These are phyloP conservation scores for Beta lomatogona DNA, from an alignment of 179 eudicot species.

Conservation along the genomic window DNA sequence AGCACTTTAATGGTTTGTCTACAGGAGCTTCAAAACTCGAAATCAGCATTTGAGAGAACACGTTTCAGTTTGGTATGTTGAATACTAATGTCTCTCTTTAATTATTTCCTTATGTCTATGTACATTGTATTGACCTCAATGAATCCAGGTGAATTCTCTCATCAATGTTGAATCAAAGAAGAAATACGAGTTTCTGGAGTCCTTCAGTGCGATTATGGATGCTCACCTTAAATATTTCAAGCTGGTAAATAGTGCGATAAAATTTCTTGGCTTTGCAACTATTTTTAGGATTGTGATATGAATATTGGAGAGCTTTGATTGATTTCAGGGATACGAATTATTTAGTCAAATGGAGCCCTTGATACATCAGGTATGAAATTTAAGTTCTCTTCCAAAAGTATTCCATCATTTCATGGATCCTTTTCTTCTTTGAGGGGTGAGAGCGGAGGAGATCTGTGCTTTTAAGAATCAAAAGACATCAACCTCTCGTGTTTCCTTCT, in stretches of 20 bases:
- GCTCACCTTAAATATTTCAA: conserved; percentile 95
- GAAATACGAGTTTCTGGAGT: conserved; percentile 91
- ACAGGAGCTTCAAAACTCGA: conserved; percentile 88
- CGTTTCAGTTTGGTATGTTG: conserved; percentile 79
- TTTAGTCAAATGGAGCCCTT: conserved; percentile 90
- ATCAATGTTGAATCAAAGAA: conserved; percentile 87
- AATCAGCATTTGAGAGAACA: conserved; percentile 87
- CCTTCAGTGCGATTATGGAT: conserved; percentile 95
- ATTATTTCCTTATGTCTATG: conserved; percentile 3
- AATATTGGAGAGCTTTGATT: conserved; percentile 23
- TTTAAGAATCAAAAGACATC: background rate
- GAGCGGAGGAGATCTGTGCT: background rate
- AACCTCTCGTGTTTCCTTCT: background rate
- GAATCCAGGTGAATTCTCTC: conserved; percentile 84
- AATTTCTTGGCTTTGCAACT: conserved; percentile 7
- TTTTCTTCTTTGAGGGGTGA: background rate
- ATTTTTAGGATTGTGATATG: conserved; percentile 7
- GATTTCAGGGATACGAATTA: conserved; percentile 81
- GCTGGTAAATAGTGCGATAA: conserved; percentile 50
- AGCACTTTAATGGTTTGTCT: conserved; percentile 18
- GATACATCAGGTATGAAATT: conserved; percentile 75
- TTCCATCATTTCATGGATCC: background rate
- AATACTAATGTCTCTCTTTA: conserved; percentile 7
- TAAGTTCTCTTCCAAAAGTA: background rate
- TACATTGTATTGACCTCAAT: conserved; percentile 22